These are phyloP conservation scores for Tetradesmus obliquus DNA, from an alignment of 139 green algal species.

Conservation along the genomic window DNA sequence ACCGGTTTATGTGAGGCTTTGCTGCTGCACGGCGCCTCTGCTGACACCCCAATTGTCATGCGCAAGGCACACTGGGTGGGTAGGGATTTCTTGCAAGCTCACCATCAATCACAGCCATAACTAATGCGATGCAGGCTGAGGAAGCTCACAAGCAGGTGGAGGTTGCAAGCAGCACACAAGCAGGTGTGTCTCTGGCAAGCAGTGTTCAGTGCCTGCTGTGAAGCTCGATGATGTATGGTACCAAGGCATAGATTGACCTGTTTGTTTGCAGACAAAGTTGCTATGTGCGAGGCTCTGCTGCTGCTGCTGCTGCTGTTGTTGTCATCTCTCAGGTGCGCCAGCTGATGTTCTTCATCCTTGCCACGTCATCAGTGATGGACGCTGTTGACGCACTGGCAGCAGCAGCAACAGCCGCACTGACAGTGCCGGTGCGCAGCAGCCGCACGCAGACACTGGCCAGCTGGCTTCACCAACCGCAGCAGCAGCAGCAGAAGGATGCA, in stretches of 20 bases:
- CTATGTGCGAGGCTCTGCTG: background rate
- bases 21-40: background rate
- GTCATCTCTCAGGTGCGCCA: slow-evolving; percentile 1
- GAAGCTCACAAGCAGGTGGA: no score
- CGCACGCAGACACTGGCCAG: background rate
- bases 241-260: no score
- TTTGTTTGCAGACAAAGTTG: no score
- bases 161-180: no score
- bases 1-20: background rate
- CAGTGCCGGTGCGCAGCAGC: background rate
- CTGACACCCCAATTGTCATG: background rate
- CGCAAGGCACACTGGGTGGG: slow-evolving; percentile 8
- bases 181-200: no score
- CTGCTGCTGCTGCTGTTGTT: slow-evolving; percentile 10
- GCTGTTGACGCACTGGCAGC: background rate
- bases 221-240: no score
- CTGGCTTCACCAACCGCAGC: background rate
- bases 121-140: no score
- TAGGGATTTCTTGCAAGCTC: no score
- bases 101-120: no score
- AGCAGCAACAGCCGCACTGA: background rate
- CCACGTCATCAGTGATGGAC: background rate
- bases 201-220: no score
- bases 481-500: background rate
- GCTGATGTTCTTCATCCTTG: slow-evolving; percentile 34